Evolutionary conservation across 331 rosid species (phyloP).

Genomic region (Telfairia occidentalis): DNA sequence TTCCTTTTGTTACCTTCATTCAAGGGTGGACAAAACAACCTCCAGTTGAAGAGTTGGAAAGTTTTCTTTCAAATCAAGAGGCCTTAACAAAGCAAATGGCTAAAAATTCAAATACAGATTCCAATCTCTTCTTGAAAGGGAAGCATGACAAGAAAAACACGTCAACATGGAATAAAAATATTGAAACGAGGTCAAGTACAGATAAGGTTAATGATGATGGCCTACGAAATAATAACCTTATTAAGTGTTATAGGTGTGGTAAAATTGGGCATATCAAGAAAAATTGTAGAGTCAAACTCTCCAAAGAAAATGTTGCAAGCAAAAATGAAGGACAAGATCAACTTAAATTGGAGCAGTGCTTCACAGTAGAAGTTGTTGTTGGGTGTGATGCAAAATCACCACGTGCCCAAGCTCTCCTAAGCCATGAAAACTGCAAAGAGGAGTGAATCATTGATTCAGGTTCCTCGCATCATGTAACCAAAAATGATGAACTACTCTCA

Average conservation of each 20-base stretch:
- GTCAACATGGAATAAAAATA: background rate
- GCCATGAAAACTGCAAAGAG: background rate
- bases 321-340: background rate
- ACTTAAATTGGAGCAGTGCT: background rate
- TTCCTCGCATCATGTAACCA: conserved; percentile 8
- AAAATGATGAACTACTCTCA: background rate
- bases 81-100: no score
- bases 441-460: conserved; percentile 2
- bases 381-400: background rate
- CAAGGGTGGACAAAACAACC: no score
- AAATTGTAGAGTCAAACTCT: background rate
- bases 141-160: background rate
- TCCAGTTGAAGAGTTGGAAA: no score
- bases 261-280: background rate
- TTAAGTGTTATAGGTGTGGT: background rate
- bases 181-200: no score
- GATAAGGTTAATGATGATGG: no score
- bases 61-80: no score
- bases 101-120: no score
- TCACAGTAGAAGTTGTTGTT: background rate
- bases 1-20: no score
- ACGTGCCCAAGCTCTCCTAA: background rate
- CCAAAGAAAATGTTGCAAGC: background rate
- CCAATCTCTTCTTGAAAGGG: no score
- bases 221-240: no score